phyloP scores from a whole-genome alignment of 495 filamentous ascomycete genomes.

The Aspergillus asperescens region DNA sequence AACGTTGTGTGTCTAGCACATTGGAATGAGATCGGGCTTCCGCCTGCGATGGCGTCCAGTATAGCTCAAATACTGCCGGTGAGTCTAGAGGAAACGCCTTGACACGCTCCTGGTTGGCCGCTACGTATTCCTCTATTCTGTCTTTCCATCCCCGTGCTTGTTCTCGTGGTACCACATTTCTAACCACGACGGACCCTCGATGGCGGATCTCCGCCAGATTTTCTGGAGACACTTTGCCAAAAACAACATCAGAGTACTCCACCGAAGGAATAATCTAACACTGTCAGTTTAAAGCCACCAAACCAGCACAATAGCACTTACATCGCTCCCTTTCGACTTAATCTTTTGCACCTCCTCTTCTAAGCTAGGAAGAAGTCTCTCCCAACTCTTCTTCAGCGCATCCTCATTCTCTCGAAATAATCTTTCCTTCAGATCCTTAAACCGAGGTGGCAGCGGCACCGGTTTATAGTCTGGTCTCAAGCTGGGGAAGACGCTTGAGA shows the following conservation, averaged over 20 bases:
- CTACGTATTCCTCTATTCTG: slow-evolving; percentile 53
- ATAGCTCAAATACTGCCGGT: slow-evolving; percentile 81
- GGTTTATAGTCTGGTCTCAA: slow-evolving; percentile 59
- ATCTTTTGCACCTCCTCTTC: slow-evolving; percentile 43
- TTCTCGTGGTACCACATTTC: slow-evolving; percentile 55
- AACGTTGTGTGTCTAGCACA: slow-evolving; percentile 61
- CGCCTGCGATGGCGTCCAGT: slow-evolving; percentile 77
- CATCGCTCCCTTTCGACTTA: slow-evolving; percentile 46
- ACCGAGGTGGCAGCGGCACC: slow-evolving; percentile 63
- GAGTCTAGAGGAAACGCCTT: slow-evolving; percentile 53
- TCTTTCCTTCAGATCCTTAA: slow-evolving; percentile 64
- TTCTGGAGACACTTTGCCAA: slow-evolving; percentile 38
- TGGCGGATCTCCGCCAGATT: slow-evolving; percentile 52
- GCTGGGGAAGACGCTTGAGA: slow-evolving; percentile 78
- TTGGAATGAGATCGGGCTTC: slow-evolving; percentile 68
- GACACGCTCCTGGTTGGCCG: slow-evolving; percentile 45
- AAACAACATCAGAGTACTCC: slow-evolving; percentile 49
- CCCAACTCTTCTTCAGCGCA: slow-evolving; percentile 60
- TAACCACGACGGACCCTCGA: slow-evolving; percentile 58
- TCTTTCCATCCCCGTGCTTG: slow-evolving; percentile 50
- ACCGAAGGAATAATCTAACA: slow-evolving; percentile 55
- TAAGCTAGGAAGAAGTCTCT: slow-evolving; percentile 59
- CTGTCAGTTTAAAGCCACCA: background rate
- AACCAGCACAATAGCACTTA: slow-evolving; percentile 18
- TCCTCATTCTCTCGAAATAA: slow-evolving; percentile 61